These are phyloP conservation scores for Chaetomiaceae sp. DNA, from an alignment of 2,329 filamentous ascomycete genomes.

Conservation along the genomic window DNA sequence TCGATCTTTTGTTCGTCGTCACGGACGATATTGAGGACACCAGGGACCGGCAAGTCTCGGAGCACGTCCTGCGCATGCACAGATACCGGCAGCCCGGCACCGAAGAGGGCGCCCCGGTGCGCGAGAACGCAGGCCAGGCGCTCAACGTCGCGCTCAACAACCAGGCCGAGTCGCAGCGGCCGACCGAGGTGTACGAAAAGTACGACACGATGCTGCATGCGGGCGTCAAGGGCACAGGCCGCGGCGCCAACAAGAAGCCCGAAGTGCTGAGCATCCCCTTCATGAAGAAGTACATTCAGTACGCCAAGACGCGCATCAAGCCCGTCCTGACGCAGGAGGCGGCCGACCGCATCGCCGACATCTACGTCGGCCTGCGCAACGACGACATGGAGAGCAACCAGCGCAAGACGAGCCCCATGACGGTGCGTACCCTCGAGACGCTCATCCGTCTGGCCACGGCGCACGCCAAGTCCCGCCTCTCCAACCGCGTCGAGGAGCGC, in stretches of 20 bases:
- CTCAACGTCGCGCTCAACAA: constrained; percentile 83
- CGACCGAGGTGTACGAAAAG: constrained; percentile 91
- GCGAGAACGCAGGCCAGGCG: constrained; percentile 78
- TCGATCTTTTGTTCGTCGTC: constrained; percentile 95
- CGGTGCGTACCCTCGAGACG: constrained; percentile 93
- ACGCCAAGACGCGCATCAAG: constrained; percentile 88
- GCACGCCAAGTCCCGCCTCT: constrained; percentile 88
- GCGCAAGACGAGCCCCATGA: constrained; percentile 89
- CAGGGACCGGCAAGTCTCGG: constrained; percentile 83
- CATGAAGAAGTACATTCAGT: constrained; percentile 99
- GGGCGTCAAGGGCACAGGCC: constrained; percentile 72
- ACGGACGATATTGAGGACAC: constrained; percentile 97
- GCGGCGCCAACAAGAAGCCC: constrained; percentile 69
- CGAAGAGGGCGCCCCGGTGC: constrained; percentile 90
- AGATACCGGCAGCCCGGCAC: constrained; percentile 87
- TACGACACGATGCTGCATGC: constrained; percentile 94
- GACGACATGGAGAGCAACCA: constrained; percentile 95
- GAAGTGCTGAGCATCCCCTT: constrained; percentile 95
- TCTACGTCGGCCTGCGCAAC: constrained; percentile 89
- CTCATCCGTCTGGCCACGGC: constrained; percentile 97
- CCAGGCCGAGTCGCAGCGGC: constrained; percentile 65
- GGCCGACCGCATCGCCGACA: constrained; percentile 83
- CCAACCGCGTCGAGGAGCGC: constrained; percentile 80
- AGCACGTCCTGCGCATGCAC: constrained; percentile 97
- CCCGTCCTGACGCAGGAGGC: constrained; percentile 87